phyloP scores from a whole-genome alignment of 177 flowering plant species.

The Vitis hybrid region DNA sequence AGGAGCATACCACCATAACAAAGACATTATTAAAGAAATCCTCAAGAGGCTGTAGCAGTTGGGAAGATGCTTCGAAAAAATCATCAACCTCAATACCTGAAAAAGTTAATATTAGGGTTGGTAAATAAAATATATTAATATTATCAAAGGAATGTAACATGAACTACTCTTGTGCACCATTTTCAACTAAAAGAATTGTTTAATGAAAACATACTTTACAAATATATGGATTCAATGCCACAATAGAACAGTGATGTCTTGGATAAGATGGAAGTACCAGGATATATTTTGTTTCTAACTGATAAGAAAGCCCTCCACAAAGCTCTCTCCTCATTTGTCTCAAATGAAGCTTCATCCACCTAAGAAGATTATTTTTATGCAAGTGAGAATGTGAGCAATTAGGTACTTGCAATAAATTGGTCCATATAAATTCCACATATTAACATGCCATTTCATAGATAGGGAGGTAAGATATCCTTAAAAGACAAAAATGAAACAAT shows the following conservation, averaged over 20 bases:
- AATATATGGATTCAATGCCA: background rate
- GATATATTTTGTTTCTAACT: constrained; percentile 53
- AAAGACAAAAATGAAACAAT: too few relatives aligned
- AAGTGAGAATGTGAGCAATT: background rate
- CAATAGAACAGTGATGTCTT: background rate
- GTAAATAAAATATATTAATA: background rate
- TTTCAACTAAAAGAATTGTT: background rate
- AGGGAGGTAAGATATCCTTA: too few relatives aligned
- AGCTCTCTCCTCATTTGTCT: constrained; percentile 71
- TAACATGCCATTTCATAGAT: too few relatives aligned
- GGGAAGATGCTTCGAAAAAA: constrained; percentile 67
- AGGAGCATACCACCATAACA: constrained; percentile 95
- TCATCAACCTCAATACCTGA: constrained; percentile 81
- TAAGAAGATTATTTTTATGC: constrained; percentile 18
- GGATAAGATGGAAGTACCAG: constrained; percentile 45
- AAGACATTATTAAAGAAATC: constrained; percentile 84
- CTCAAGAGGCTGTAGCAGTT: constrained; percentile 79
- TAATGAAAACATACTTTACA: background rate
- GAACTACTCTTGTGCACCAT: background rate
- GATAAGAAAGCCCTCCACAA: constrained; percentile 71
- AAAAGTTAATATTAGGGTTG: background rate
- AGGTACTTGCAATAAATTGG: background rate
- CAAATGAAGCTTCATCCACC: constrained; percentile 80
- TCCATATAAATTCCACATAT: background rate
- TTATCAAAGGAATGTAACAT: background rate